Conservation (phyloP, 139 green algal genomes). For the Pleodorina starrii region DNA sequence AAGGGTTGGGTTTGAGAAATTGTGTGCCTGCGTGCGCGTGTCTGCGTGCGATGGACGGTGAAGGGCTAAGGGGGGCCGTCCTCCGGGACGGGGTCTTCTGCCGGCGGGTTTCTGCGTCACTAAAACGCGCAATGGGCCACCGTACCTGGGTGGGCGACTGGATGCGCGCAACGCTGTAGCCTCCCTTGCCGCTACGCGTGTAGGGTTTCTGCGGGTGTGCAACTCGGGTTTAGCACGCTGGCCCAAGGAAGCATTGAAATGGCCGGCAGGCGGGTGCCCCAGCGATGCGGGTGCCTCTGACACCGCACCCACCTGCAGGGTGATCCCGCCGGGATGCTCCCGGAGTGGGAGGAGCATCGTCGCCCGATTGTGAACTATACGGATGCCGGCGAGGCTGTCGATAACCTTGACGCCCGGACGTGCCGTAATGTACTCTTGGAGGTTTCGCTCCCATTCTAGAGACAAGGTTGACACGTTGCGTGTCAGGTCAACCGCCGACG, state of each 20-base stretch:
- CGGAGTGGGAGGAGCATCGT: constrained; percentile 76
- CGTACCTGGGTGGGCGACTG: constrained; percentile 37
- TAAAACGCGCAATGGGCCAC: too few relatives aligned
- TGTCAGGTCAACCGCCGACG: neutral
- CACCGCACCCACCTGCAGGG: neutral
- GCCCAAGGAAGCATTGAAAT: too few relatives aligned
- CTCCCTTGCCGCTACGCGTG: neutral
- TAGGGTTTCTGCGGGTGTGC: constrained; percentile 10
- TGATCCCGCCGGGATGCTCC: constrained; percentile 1
- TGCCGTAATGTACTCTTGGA: constrained; percentile 69
- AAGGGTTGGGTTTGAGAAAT: too few relatives aligned
- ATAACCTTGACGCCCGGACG: constrained; percentile 75
- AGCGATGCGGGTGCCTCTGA: too few relatives aligned
- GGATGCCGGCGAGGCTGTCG: constrained; percentile 70
- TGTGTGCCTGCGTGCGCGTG: too few relatives aligned
- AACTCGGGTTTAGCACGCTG: too few relatives aligned
- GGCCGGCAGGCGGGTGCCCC: too few relatives aligned
- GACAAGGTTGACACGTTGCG: too few relatives aligned
- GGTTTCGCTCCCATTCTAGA: constrained; percentile 80
- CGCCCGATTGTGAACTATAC: constrained; percentile 67
- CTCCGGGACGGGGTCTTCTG: too few relatives aligned
- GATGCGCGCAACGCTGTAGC: neutral
- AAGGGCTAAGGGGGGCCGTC: too few relatives aligned
- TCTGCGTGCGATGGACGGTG: too few relatives aligned
- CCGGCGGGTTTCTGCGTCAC: too few relatives aligned